Evolutionary conservation across 2,329 filamentous ascomycete genomes (phyloP).

Genomic region (Xylariales sp.): DNA sequence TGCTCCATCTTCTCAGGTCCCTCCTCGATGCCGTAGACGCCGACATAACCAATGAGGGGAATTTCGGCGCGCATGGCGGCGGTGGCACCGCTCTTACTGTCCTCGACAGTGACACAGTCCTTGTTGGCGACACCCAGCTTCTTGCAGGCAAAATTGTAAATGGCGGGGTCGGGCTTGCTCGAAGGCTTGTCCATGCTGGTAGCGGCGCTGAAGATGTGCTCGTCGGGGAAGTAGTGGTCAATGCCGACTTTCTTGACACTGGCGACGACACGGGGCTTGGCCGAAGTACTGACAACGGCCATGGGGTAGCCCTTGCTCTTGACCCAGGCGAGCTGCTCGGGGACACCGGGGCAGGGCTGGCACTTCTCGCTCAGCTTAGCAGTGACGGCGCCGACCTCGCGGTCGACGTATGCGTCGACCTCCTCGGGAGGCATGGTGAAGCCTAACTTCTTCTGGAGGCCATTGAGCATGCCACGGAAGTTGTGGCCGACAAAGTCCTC

Average conservation of each 20-base stretch:
- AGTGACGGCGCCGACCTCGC: slow-evolving; percentile 67
- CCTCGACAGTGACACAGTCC: slow-evolving; percentile 68
- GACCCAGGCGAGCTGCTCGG: slow-evolving; percentile 55
- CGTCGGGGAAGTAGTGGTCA: slow-evolving; percentile 62
- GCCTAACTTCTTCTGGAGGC: slow-evolving; percentile 63
- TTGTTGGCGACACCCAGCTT: slow-evolving; percentile 59
- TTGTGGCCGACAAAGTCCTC: slow-evolving; percentile 73
- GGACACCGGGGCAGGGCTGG: slow-evolving; percentile 55
- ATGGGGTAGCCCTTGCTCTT: slow-evolving; percentile 56
- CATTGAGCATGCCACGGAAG: slow-evolving; percentile 71
- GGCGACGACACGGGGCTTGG: slow-evolving; percentile 63
- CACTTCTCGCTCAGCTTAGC: slow-evolving; percentile 61
- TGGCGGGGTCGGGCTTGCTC: slow-evolving; percentile 70
- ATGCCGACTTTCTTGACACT: slow-evolving; percentile 65
- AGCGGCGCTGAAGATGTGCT: slow-evolving; percentile 68
- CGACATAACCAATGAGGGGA: slow-evolving; percentile 69
- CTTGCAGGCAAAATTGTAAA: slow-evolving; percentile 67
- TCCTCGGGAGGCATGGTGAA: slow-evolving; percentile 60
- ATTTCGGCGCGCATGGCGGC: slow-evolving; percentile 67
- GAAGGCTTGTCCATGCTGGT: slow-evolving; percentile 64
- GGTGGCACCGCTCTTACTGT: slow-evolving; percentile 67
- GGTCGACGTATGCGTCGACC: slow-evolving; percentile 59
- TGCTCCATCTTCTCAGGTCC: slow-evolving; percentile 47
- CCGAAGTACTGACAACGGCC: slow-evolving; percentile 67
- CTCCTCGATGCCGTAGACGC: slow-evolving; percentile 42